phyloP scores from a whole-genome alignment of 2,329 filamentous ascomycete genomes.

The Aciculosporium take region DNA sequence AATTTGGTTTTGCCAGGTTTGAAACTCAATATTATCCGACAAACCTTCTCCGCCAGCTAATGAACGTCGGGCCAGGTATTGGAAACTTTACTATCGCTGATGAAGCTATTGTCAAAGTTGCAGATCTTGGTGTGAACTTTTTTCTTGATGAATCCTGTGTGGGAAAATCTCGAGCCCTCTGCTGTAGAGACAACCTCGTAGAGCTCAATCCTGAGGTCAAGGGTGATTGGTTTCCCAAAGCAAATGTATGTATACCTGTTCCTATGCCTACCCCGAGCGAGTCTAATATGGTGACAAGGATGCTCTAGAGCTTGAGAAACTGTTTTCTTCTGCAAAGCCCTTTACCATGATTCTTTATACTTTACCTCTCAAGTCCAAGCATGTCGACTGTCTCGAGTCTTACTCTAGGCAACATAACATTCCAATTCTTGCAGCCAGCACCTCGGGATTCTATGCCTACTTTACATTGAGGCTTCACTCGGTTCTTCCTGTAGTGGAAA shows the following conservation, averaged over 20 bases:
- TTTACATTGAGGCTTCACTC: slow-evolving; percentile 67
- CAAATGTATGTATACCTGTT: slow-evolving; percentile 15
- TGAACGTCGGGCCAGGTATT: slow-evolving; percentile 42
- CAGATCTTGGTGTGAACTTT: slow-evolving; percentile 91
- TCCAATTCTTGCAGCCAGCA: slow-evolving; percentile 72
- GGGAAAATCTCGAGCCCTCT: slow-evolving; percentile 64
- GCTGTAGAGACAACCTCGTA: slow-evolving; percentile 59
- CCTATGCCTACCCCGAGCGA: not conserved
- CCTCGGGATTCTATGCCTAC: slow-evolving; percentile 80
- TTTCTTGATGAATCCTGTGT: slow-evolving; percentile 72
- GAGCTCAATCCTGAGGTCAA: slow-evolving; percentile 90
- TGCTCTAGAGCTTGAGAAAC: slow-evolving; percentile 21
- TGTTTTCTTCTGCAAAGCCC: slow-evolving; percentile 25
- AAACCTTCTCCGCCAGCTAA: not conserved
- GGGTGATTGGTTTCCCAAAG: slow-evolving; percentile 51
- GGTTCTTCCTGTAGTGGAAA: slow-evolving; percentile 88
- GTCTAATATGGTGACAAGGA: slow-evolving; percentile 10
- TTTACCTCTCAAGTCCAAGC: slow-evolving; percentile 30
- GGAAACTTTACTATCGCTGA: slow-evolving; percentile 88
- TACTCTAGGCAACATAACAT: slow-evolving; percentile 44
- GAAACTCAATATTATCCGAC: slow-evolving; percentile 6
- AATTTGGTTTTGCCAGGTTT: slow-evolving; percentile 83
- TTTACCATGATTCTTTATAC: slow-evolving; percentile 44
- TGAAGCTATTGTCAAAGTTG: slow-evolving; percentile 57
- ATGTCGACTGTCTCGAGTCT: slow-evolving; percentile 29